A percentile compares a stretch with the other conserved stretches of the same genome.
phyloP scores from a whole-genome alignment of 257 asterid genomes.

The Schizonepeta tenuifolia region DNA sequence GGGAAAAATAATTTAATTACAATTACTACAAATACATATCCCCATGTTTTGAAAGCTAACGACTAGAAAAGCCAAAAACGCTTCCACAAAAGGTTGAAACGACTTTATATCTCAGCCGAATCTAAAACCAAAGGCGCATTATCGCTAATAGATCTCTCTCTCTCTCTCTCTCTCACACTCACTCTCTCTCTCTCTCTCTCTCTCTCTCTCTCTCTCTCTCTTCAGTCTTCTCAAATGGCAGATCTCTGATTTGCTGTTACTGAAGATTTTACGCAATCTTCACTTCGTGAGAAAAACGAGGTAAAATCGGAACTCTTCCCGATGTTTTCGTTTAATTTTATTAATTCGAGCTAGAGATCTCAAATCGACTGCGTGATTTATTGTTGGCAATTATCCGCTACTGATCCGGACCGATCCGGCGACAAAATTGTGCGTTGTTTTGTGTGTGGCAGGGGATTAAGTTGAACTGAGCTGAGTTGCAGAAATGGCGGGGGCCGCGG shows the following conservation, averaged over 20 bases:
- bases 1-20: neutral
- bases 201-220: constrained; percentile 28
- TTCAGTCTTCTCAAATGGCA: constrained; percentile 38
- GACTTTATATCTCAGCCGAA: constrained; percentile 27
- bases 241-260: constrained; percentile 50
- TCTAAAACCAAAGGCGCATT: constrained; percentile 33
- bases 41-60: neutral
- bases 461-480: constrained; percentile 41
- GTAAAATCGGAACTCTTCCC: constrained; percentile 24
- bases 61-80: constrained; percentile 17
- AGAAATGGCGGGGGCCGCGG: constrained; percentile 88
- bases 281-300: constrained; percentile 27
- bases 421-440: neutral
- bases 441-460: constrained; percentile 21
- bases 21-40: neutral
- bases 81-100: constrained; percentile 13
- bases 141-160: constrained; percentile 30
- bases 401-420: constrained; percentile 48
- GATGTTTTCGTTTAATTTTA: neutral
- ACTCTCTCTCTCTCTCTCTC: neutral
- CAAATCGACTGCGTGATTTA: constrained; percentile 24
- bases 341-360: constrained; percentile 36
- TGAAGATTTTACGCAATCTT: constrained; percentile 25
- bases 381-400: constrained; percentile 7
- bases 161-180: neutral